Conservation (phyloP, 2,329 filamentous ascomycete species). For the Colletotrichum sp. region DNA sequence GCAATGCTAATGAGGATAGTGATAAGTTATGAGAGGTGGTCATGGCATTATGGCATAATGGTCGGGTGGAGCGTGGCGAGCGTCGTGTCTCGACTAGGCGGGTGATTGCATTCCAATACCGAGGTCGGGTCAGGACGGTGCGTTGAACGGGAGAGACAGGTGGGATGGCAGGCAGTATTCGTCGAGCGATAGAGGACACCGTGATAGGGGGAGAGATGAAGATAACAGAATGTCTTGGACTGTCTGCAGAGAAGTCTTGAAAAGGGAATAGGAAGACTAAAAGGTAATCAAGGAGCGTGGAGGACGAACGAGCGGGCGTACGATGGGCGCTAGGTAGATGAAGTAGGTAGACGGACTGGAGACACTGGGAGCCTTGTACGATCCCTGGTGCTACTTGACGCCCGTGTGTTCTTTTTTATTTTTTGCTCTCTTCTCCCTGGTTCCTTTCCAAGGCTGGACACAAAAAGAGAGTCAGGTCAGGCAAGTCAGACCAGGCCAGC, state of each 20-base stretch:
- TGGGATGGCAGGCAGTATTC: not conserved
- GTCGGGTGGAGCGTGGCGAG: not conserved
- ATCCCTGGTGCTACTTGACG: not conserved
- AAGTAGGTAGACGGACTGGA: not conserved
- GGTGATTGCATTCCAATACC: slow-evolving; percentile 15
- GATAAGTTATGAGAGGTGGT: not conserved
- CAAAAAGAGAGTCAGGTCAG: not conserved
- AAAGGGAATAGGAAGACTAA: not conserved
- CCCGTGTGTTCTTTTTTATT: not conserved
- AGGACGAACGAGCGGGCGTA: not conserved
- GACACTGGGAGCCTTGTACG: not conserved
- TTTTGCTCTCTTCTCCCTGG: not conserved
- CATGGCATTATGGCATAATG: slow-evolving; percentile 21
- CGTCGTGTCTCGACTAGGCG: slow-evolving; percentile 5
- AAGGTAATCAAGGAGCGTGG: not conserved
- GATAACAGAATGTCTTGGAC: not conserved
- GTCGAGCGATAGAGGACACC: not conserved
- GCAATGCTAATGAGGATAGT: slow-evolving; percentile 15
- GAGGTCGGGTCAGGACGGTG: not conserved
- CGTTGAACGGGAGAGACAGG: not conserved
- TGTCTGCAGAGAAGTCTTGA: not conserved
- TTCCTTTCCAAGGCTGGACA: not conserved
- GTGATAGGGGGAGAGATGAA: not conserved
- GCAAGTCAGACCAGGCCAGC: not conserved
- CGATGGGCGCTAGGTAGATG: not conserved